These are phyloP conservation scores for Sisymbrium irio DNA, from an alignment of 345 rosid species.

Conservation along the genomic window DNA sequence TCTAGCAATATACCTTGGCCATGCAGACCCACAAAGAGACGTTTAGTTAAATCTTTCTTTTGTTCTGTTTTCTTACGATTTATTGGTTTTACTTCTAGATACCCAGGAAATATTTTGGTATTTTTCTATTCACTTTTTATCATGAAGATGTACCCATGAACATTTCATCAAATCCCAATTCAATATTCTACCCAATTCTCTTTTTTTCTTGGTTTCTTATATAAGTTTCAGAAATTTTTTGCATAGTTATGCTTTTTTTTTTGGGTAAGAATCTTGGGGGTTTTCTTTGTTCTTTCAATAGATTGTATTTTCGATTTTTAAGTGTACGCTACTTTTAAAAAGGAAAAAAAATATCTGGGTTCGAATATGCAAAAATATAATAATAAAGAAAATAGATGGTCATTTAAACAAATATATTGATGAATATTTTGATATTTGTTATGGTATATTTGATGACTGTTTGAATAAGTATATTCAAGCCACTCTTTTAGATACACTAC, in stretches of 20 bases:
- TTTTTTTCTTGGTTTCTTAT: neutral
- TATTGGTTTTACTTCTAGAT: neutral
- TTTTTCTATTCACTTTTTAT: neutral
- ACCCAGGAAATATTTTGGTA: neutral
- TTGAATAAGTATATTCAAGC: slow-evolving; percentile 23
- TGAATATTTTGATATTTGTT: neutral
- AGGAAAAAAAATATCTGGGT: neutral
- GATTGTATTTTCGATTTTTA: neutral
- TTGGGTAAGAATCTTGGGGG: neutral
- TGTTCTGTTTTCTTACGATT: neutral
- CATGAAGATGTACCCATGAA: neutral
- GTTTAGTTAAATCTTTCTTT: neutral
- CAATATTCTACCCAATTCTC: neutral
- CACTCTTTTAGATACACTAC: neutral
- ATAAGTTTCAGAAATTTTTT: neutral
- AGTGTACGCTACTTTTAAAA: neutral
- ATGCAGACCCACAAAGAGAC: slow-evolving; percentile 11
- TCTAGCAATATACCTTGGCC: neutral
- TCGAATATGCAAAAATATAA: slow-evolving; percentile 1
- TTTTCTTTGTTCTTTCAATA: neutral
- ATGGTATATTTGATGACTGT: slow-evolving; percentile 18
- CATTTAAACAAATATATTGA: neutral
- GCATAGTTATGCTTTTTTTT: neutral
- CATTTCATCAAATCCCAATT: neutral
- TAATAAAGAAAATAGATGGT: neutral